Percentiles rank a stretch among this genome's conserved stretches.
These are phyloP conservation scores for Cyberlindnera americana DNA, from an alignment of 805 yeast genomes.

Conservation along the genomic window DNA sequence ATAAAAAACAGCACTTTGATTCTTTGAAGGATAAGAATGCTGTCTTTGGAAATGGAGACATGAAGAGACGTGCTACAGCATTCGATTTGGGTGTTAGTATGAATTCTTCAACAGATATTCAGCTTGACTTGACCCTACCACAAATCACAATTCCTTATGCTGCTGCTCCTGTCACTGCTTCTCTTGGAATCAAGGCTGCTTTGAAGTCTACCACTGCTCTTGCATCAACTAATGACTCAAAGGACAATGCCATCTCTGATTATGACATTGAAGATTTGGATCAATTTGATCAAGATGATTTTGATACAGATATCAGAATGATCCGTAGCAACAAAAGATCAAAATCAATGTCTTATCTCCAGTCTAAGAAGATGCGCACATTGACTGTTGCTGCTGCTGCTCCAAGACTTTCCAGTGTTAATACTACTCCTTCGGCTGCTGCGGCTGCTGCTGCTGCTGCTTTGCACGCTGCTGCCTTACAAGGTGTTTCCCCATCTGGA, in stretches of 20 bases:
- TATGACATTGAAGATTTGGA: conserved; percentile 46
- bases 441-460: conserved; percentile 76
- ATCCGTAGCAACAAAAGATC: conserved; percentile 51
- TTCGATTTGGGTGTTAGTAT: conserved; percentile 46
- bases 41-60: conserved; percentile 13
- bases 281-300: conserved; percentile 31
- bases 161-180: conserved; percentile 76
- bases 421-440: conserved; percentile 48
- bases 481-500: conserved; percentile 42
- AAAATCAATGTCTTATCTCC: conserved; percentile 57
- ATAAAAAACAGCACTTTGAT: conserved; percentile 24
- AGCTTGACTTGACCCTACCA: conserved; percentile 35
- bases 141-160: conserved; percentile 61
- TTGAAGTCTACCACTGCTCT: conserved; percentile 11
- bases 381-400: conserved; percentile 79
- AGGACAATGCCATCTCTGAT: conserved; percentile 33
- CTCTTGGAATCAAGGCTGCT: conserved; percentile 36
- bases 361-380: conserved; percentile 45
- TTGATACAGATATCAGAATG: conserved; percentile 39
- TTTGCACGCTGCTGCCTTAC: conserved; percentile 61
- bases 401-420: conserved; percentile 67
- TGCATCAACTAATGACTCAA: conserved; percentile 1
- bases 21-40: conserved; percentile 16
- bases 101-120: conserved; percentile 35
- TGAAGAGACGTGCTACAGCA: conserved; percentile 50